Evolutionary conservation across 2,329 filamentous ascomycete species (phyloP).

Genomic region (Leptographium lundbergii): DNA sequence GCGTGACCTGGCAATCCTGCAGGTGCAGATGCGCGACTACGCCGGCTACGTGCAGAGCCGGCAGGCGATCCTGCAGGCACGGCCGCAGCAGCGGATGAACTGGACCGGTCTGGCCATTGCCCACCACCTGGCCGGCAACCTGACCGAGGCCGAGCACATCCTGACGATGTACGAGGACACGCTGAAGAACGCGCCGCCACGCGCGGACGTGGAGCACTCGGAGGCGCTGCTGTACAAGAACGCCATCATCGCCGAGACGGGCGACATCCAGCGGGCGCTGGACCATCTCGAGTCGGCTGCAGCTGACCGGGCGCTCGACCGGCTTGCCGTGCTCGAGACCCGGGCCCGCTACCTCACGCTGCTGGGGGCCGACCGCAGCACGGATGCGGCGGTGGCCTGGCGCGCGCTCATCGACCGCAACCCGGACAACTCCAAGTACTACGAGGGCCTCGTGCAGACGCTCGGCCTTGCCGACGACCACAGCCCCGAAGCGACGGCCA

Average conservation of each 20-base stretch:
- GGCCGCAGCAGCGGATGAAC: conserved; percentile 73
- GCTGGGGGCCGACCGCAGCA: conserved; percentile 49
- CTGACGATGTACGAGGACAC: conserved; percentile 89
- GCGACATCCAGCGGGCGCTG: conserved; percentile 69
- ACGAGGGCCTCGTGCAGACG: conserved; percentile 59
- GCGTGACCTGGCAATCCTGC: conserved; percentile 81
- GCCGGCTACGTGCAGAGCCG: conserved; percentile 85
- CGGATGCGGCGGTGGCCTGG: conserved; percentile 75
- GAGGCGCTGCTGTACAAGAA: conserved; percentile 96
- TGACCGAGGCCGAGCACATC: conserved; percentile 78
- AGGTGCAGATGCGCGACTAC: conserved; percentile 95
- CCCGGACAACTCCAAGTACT: conserved; percentile 76
- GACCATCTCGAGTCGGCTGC: conserved; percentile 72
- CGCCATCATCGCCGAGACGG: conserved; percentile 78
- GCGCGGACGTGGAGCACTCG: conserved; percentile 78
- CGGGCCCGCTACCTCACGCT: conserved; percentile 74
- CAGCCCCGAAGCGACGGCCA: conserved; percentile 39
- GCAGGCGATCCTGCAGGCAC: conserved; percentile 72
- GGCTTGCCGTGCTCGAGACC: conserved; percentile 72
- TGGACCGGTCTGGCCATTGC: conserved; percentile 97
- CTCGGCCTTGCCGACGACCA: conserved; percentile 42
- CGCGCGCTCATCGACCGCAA: conserved; percentile 73
- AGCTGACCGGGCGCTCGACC: conserved; percentile 68
- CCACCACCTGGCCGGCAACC: conserved; percentile 78
- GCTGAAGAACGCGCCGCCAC: conserved; percentile 65